Evolutionary conservation across 78 protist species (phyloP).

Genomic region (Speleostelium caveatum): DNA sequence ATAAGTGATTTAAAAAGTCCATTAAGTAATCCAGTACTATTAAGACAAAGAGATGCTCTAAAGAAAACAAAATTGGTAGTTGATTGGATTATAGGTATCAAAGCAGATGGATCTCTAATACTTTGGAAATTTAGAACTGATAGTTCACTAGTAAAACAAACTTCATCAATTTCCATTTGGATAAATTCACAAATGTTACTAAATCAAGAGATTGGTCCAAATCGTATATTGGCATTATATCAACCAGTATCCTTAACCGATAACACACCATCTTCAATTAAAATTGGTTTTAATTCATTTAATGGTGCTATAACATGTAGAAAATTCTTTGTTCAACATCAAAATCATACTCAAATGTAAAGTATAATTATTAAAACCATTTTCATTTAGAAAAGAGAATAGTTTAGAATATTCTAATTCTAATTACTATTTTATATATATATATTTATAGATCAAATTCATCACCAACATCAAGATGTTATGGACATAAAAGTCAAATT

Average conservation of each 20-base stretch:
- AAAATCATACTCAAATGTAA: slow-evolving; percentile 68
- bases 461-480: slow-evolving; percentile 48
- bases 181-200: slow-evolving; percentile 42
- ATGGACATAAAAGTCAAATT: slow-evolving; percentile 32
- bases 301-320: slow-evolving; percentile 65
- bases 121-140: slow-evolving; percentile 64
- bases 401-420: background rate
- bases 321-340: slow-evolving; percentile 54
- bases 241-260: slow-evolving; percentile 54
- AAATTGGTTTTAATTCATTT: slow-evolving; percentile 60
- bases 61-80: slow-evolving; percentile 30
- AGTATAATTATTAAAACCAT: background rate
- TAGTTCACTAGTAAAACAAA: slow-evolving; percentile 22
- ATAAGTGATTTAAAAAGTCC: background rate
- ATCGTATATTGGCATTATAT: slow-evolving; percentile 54
- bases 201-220: slow-evolving; percentile 70
- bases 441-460: slow-evolving; percentile 26
- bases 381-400: too few species aligned
- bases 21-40: slow-evolving; percentile 27
- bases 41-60: slow-evolving; percentile 39
- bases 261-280: slow-evolving; percentile 56
- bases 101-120: slow-evolving; percentile 40
- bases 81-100: slow-evolving; percentile 57
- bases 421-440: too few species aligned
- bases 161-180: slow-evolving; percentile 33